A percentile compares a stretch with the other conserved stretches of the same genome.
These are phyloP conservation scores for Neopestalotiopsis clavispora DNA, from an alignment of 2,329 filamentous ascomycete genomes.

Conservation along the genomic window DNA sequence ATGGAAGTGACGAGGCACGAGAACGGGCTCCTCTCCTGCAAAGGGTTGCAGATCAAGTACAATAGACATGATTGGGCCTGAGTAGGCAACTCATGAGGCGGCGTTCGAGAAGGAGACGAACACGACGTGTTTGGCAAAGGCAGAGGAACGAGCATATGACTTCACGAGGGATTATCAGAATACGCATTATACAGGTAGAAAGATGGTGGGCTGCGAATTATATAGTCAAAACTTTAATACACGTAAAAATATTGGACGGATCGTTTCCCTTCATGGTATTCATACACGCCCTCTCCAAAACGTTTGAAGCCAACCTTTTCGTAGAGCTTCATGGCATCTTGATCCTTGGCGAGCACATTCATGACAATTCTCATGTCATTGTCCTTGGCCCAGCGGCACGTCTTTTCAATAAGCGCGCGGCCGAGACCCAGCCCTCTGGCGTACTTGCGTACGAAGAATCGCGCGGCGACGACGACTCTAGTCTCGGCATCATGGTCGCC, in stretches of 20 bases:
- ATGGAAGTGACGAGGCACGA: conserved; percentile 13
- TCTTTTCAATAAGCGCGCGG: conserved; percentile 3
- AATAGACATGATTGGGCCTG: not conserved
- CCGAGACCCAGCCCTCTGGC: conserved; percentile 1
- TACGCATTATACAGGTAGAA: not conserved
- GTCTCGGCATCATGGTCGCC: not conserved
- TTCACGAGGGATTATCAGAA: not conserved
- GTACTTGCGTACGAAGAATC: conserved; percentile 8
- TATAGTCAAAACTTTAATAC: not conserved
- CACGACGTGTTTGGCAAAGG: not conserved
- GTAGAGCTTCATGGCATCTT: conserved; percentile 7
- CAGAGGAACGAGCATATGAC: not conserved
- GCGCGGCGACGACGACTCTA: conserved; percentile 10
- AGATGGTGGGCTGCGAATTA: not conserved
- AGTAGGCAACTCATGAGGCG: not conserved
- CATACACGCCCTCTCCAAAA: not conserved
- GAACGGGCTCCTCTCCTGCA: conserved; percentile 1
- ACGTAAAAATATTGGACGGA: conserved; percentile 8
- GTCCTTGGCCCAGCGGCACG: conserved; percentile 4
- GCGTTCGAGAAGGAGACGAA: not conserved
- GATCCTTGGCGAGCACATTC: conserved; percentile 10
- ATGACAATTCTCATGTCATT: conserved; percentile 11
- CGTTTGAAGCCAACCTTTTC: conserved; percentile 1
- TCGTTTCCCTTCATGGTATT: not conserved
- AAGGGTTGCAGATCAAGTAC: conserved; percentile 9